Conservation (phyloP, 1,139 yeast species). For the Yamadazyma blattariae region DNA sequence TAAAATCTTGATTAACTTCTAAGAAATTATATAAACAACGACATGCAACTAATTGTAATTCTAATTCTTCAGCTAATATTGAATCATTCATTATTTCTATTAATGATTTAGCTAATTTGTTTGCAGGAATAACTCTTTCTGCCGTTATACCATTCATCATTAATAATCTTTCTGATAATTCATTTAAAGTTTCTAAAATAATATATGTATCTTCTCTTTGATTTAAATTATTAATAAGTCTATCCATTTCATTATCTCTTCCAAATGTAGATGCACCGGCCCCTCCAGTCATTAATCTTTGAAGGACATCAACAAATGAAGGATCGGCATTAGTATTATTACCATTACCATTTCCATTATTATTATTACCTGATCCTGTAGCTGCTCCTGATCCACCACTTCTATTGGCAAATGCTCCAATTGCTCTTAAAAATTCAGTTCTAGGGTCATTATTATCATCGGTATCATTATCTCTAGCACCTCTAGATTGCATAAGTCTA, state of each 20-base stretch:
- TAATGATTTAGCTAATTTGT: constrained; percentile 52
- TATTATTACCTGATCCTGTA: neutral
- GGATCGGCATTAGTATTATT: neutral
- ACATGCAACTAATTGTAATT: constrained; percentile 79
- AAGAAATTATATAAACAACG: constrained; percentile 80
- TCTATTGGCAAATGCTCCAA: constrained; percentile 8
- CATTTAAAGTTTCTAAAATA: constrained; percentile 57
- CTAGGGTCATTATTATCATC: constrained; percentile 20
- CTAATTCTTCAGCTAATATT: constrained; percentile 60
- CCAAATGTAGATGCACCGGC: constrained; percentile 24
- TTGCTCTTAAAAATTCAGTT: constrained; percentile 26
- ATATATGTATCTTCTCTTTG: constrained; percentile 47
- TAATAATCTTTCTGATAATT: constrained; percentile 57
- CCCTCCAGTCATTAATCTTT: constrained; percentile 37
- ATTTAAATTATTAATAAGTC: constrained; percentile 39
- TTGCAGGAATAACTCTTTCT: constrained; percentile 64
- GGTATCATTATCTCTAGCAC: constrained; percentile 9
- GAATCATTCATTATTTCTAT: constrained; percentile 62
- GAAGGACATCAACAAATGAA: constrained; percentile 37
- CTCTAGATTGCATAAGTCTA: constrained; percentile 20
- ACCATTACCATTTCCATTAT: neutral
- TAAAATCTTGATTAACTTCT: constrained; percentile 71
- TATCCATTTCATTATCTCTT: constrained; percentile 32
- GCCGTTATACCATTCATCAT: constrained; percentile 69
- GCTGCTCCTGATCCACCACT: constrained; percentile 1